phyloP scores from a whole-genome alignment of 257 asterid species.

The Dorcoceras hygrometricum region DNA sequence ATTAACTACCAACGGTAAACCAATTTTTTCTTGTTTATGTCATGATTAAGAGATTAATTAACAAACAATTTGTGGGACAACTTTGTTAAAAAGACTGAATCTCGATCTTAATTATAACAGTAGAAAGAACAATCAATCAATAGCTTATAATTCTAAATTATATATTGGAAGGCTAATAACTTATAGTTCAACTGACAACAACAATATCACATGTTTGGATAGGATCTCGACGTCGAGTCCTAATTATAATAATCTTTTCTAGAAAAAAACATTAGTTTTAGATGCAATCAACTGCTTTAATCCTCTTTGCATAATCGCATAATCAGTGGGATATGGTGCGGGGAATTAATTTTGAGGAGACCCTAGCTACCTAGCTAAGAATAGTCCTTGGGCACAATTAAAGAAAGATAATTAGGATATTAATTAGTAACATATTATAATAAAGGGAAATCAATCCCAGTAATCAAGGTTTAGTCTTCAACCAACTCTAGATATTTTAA shows the following conservation, averaged over 20 bases:
- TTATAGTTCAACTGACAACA: too few relatives aligned
- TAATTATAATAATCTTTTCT: too few relatives aligned
- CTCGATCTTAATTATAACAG: slow-evolving; percentile 8
- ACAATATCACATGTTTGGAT: too few relatives aligned
- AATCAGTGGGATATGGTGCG: slow-evolving; percentile 22
- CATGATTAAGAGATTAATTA: slow-evolving; percentile 32
- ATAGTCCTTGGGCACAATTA: neutral
- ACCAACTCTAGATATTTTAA: neutral
- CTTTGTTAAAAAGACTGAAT: slow-evolving; percentile 17
- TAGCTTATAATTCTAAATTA: slow-evolving; percentile 8
- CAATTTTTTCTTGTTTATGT: slow-evolving; percentile 6
- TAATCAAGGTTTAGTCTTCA: slow-evolving; percentile 10
- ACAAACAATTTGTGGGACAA: neutral
- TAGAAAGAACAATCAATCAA: slow-evolving; percentile 22
- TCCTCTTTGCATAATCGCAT: slow-evolving; percentile 21
- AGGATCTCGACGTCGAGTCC: too few relatives aligned
- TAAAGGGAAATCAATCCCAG: neutral
- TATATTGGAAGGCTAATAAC: too few relatives aligned
- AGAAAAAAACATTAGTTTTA: slow-evolving; percentile 6
- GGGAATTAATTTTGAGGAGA: slow-evolving; percentile 13
- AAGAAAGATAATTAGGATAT: slow-evolving; percentile 1
- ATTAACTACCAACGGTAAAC: slow-evolving; percentile 36
- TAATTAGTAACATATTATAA: slow-evolving; percentile 8
- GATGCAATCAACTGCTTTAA: slow-evolving; percentile 22
- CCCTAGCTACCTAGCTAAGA: neutral